Base-by-base conservation (phyloP, 2,329 filamentous ascomycete species). In the Teratosphaeriaceae sp. region DNA sequence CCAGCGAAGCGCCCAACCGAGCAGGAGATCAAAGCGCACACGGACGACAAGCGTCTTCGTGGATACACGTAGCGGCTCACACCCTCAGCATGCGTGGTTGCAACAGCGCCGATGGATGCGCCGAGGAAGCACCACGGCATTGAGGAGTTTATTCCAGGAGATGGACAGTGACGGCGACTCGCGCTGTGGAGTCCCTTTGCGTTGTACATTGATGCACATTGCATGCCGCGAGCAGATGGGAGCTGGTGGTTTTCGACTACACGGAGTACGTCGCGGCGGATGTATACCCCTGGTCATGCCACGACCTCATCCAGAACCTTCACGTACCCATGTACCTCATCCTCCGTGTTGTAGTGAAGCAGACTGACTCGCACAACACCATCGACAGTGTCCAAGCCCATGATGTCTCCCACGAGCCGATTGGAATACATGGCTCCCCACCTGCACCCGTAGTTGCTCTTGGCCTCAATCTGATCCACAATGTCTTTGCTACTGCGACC, bases 261-360 rank as follows among this genome's bases (percentile, higher is more conserved):
- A 9, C 5, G 6, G 15, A 34, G 31, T 5, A 13, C 15, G 3
- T n/a, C 31, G 35, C 15, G 11, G 3, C 5, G 24, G 8, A 27
- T 8, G 13, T n/a, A 7, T 8, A 7, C 9, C 12, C 13, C 37
- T 42, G 27, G 43, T 22, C 29, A 37, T 39, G 40, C 39, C 3
- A 60, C 43, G 9, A 75, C 65, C 48, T 71, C 68, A 46, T 79
- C 73, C 43, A 82, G 53, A 1, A 73, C 66, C 26, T 67, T 65
- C 16, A 80, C 69, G 43, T 80, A 68, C 7, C 59, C 66, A 35
- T 67, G 63, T 2, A 82, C 67, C 57, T 83, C 79, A 2, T 78
- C 73, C 51, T 77, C 77, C 74, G 80, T 84, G 53, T 87, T 87
- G 57, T 87, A 87, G 62, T 86, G 82, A 42, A 83, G 73, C 69